A percentile compares a stretch with the other conserved stretches of the same genome.
These are phyloP conservation scores for Verbascum thapsus DNA, from an alignment of 257 asterid species.

Conservation along the genomic window DNA sequence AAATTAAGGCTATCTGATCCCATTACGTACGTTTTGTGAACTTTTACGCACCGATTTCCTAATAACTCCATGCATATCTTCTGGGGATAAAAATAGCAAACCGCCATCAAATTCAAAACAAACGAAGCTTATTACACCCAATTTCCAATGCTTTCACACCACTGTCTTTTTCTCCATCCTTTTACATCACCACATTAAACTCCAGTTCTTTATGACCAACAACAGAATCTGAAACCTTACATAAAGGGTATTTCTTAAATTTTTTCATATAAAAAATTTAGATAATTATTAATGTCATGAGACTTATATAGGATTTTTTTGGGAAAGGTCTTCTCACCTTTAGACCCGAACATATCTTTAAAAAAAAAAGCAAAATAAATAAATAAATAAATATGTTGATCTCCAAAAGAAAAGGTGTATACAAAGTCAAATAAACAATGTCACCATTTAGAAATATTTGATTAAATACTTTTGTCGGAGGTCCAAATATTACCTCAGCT, in stretches of 20 bases:
- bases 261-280: too few relatives aligned
- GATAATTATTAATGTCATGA: too few relatives aligned
- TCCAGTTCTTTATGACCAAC: neutral
- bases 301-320: too few relatives aligned
- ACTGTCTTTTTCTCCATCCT: constrained; percentile 6
- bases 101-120: constrained; percentile 1
- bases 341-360: too few relatives aligned
- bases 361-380: too few relatives aligned
- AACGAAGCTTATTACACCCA: neutral
- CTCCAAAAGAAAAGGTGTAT: too few relatives aligned
- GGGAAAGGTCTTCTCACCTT: too few relatives aligned
- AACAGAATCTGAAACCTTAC: neutral
- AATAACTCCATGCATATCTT: constrained; percentile 31
- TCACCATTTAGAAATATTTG: too few relatives aligned
- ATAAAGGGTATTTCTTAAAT: too few relatives aligned
- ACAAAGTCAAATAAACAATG: too few relatives aligned
- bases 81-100: constrained; percentile 26
- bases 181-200: neutral
- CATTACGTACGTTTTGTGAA: constrained; percentile 19
- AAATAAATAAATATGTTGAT: too few relatives aligned
- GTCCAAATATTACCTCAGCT: neutral
- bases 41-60: constrained; percentile 12
- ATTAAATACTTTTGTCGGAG: too few relatives aligned
- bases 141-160: neutral
- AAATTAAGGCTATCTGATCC: constrained; percentile 3